A percentile compares a stretch with the other conserved stretches of the same genome.
Conservation (phyloP, 2,329 filamentous ascomycete genomes). For the Elsinoe arachidis region DNA sequence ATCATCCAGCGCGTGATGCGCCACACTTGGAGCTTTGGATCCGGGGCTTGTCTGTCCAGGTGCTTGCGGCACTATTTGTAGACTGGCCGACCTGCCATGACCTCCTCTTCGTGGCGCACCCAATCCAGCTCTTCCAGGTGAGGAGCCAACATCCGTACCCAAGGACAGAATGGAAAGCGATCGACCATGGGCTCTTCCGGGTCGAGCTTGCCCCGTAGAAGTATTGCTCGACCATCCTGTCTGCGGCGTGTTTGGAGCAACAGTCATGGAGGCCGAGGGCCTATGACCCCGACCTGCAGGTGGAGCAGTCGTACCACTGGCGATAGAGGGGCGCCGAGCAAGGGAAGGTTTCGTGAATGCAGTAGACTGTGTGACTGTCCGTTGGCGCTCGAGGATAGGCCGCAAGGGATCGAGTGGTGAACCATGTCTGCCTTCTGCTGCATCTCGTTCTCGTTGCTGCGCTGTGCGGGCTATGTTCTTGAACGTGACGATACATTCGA, state of each 20-base stretch:
- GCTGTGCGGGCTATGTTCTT: conserved; percentile 62
- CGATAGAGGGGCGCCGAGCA: conserved; percentile 16
- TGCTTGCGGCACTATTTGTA: conserved; percentile 54
- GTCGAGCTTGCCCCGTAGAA: conserved; percentile 26
- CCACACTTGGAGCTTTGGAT: conserved; percentile 16
- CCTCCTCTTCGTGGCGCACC: conserved; percentile 41
- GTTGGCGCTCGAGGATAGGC: conserved; percentile 26
- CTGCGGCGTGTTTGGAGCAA: conserved; percentile 19
- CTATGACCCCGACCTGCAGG: conserved; percentile 47
- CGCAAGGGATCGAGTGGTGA: conserved; percentile 8
- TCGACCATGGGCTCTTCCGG: conserved; percentile 38
- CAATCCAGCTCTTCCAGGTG: conserved; percentile 3
- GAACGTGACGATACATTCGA: conserved; percentile 94
- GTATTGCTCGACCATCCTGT: conserved; percentile 29
- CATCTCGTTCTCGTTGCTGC: conserved; percentile 24
- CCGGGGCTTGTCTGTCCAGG: neutral
- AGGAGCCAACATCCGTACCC: conserved; percentile 30
- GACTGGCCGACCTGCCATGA: conserved; percentile 70
- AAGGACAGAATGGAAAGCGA: conserved; percentile 44
- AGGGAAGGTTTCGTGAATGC: conserved; percentile 23
- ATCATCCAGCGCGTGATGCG: conserved; percentile 35
- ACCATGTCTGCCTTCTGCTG: conserved; percentile 15
- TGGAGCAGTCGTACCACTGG: conserved; percentile 8
- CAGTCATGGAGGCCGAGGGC: conserved; percentile 55
- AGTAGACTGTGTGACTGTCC: conserved; percentile 30